These are phyloP conservation scores for Ceratobasidium sp. DNA, from an alignment of 1,284 basidiomycete genomes.

Conservation along the genomic window DNA sequence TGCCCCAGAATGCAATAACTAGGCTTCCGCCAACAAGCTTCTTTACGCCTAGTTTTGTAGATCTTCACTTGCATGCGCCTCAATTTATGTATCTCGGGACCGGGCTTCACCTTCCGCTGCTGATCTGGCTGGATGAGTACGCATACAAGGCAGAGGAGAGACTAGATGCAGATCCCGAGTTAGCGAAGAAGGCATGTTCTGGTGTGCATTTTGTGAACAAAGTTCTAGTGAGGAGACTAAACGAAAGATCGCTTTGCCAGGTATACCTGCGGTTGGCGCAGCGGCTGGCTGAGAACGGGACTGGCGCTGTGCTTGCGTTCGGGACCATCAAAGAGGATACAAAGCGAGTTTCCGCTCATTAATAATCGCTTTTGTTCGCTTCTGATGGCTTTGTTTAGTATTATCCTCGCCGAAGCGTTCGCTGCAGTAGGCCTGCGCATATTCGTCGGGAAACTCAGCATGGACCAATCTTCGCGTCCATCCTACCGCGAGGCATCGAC, in stretches of 20 bases:
- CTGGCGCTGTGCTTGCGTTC: slow-evolving; percentile 78
- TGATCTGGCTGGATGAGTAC: slow-evolving; percentile 83
- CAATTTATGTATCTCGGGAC: slow-evolving; percentile 88
- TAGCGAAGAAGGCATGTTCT: slow-evolving; percentile 60
- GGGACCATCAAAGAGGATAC: slow-evolving; percentile 82
- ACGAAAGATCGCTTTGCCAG: not conserved
- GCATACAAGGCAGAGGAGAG: slow-evolving; percentile 81
- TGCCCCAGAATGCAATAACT: slow-evolving; percentile 26
- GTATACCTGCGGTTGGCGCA: slow-evolving; percentile 74
- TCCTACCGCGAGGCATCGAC: slow-evolving; percentile 74
- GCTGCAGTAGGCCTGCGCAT: slow-evolving; percentile 75
- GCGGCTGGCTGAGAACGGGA: slow-evolving; percentile 74
- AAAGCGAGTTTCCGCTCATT: slow-evolving; percentile 66
- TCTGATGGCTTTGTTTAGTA: slow-evolving; percentile 55
- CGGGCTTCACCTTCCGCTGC: slow-evolving; percentile 81
- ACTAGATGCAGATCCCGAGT: slow-evolving; percentile 68
- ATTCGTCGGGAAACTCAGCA: slow-evolving; percentile 85
- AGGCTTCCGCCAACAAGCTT: slow-evolving; percentile 67
- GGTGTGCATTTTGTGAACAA: slow-evolving; percentile 27
- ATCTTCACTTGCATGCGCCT: slow-evolving; percentile 85
- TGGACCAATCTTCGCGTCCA: slow-evolving; percentile 79
- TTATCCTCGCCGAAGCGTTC: slow-evolving; percentile 79
- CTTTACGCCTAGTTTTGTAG: slow-evolving; percentile 79
- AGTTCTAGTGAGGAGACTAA: not conserved
- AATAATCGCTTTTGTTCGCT: slow-evolving; percentile 11